Conservation (phyloP, 805 yeast genomes). For the Candida andamanensis region DNA sequence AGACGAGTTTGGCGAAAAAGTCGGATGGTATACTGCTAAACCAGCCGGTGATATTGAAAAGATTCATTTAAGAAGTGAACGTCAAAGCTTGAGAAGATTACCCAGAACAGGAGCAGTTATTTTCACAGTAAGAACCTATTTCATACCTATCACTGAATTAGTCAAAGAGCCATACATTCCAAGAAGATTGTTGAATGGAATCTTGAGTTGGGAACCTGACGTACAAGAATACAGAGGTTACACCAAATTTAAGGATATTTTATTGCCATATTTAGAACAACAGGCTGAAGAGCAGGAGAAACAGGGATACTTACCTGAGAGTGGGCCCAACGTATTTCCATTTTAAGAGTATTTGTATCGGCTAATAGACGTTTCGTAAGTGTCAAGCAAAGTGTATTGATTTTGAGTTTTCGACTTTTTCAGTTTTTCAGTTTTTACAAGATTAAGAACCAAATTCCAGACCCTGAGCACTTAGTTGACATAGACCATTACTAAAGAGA, state of each 20-base stretch:
- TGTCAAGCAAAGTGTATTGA: too few relatives aligned
- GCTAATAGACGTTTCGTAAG: too few relatives aligned
- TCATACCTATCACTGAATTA: constrained; percentile 49
- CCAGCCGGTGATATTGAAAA: constrained; percentile 41
- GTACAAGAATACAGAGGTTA: constrained; percentile 60
- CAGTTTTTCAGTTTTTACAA: too few relatives aligned
- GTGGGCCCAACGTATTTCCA: constrained; percentile 41
- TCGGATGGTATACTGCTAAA: constrained; percentile 64
- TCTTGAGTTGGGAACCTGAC: constrained; percentile 54
- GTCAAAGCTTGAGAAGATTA: constrained; percentile 58
- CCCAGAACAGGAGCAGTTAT: constrained; percentile 54
- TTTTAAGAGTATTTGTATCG: constrained; percentile 23
- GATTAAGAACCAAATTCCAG: too few relatives aligned
- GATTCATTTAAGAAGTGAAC: constrained; percentile 56
- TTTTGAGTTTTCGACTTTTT: too few relatives aligned
- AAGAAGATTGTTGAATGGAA: constrained; percentile 52
- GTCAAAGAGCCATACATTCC: constrained; percentile 60
- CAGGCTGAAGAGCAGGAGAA: constrained; percentile 46
- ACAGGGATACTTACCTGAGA: constrained; percentile 34
- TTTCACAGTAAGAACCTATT: constrained; percentile 62
- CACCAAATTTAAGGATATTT: constrained; percentile 45
- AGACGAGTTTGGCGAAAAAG: constrained; percentile 42
- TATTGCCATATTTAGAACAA: constrained; percentile 50
- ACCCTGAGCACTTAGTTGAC: too few relatives aligned
- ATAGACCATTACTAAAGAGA: too few relatives aligned